Percentiles rank a stretch among this genome's conserved stretches.
These are phyloP conservation scores for Diaporthe sp. DNA, from an alignment of 2,329 filamentous ascomycete genomes.

Conservation along the genomic window DNA sequence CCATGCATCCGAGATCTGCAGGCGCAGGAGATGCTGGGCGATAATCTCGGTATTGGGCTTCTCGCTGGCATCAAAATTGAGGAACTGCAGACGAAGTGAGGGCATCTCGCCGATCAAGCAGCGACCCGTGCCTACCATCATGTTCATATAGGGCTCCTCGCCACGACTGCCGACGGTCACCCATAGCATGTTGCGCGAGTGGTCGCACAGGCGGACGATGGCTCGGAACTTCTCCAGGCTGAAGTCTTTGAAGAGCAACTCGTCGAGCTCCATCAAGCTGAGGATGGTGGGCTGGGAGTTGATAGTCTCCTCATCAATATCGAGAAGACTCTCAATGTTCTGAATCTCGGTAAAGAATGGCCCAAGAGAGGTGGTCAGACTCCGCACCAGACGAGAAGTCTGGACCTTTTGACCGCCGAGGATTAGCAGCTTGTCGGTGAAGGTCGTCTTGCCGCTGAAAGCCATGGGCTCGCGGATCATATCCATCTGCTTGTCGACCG, in stretches of 20 bases:
- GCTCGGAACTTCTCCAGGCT: conserved; percentile 35
- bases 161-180: conserved; percentile 35
- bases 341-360: conserved; percentile 29
- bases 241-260: conserved; percentile 39
- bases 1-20: conserved; percentile 34
- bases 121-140: conserved; percentile 39
- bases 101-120: conserved; percentile 37
- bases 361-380: conserved; percentile 18
- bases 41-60: not conserved
- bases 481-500: conserved; percentile 23
- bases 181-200: conserved; percentile 38
- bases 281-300: conserved; percentile 34
- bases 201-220: conserved; percentile 36
- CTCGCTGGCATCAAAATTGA: conserved; percentile 37
- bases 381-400: conserved; percentile 1
- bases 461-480: conserved; percentile 21
- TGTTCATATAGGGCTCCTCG: conserved; percentile 37
- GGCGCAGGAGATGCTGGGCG: conserved; percentile 35
- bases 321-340: conserved; percentile 31
- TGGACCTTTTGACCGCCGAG: conserved; percentile 34
- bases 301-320: not conserved
- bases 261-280: conserved; percentile 41
- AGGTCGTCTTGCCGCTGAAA: not conserved
- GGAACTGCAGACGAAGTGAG: conserved; percentile 38
- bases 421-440: conserved; percentile 38